Conservation (phyloP, 441 rosid genomes). For the Mallotus repandus region DNA sequence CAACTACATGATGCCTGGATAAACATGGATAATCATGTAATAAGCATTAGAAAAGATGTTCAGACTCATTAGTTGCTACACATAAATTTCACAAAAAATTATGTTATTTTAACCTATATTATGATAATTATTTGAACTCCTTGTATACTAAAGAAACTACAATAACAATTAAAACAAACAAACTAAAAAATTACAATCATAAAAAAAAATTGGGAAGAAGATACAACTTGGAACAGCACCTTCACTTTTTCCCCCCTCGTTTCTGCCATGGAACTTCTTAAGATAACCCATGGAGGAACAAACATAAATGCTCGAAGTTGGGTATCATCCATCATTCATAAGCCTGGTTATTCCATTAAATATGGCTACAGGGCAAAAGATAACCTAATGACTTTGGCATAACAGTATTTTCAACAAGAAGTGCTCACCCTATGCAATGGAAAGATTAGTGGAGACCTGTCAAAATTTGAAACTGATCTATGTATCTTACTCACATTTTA, state of each 20-base stretch:
- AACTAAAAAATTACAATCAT: too few relatives aligned
- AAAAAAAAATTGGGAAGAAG: too few relatives aligned
- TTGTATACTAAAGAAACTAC: too few relatives aligned
- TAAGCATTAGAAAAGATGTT: too few relatives aligned
- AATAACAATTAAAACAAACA: too few relatives aligned
- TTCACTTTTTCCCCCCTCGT: not conserved
- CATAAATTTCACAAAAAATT: too few relatives aligned
- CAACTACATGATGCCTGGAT: too few relatives aligned
- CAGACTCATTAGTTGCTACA: too few relatives aligned
- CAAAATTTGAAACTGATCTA: slow-evolving; percentile 5
- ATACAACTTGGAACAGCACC: not conserved
- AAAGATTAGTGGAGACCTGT: not conserved
- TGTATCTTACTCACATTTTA: not conserved
- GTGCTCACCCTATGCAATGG: not conserved
- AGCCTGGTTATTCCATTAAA: not conserved
- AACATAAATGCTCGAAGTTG: not conserved
- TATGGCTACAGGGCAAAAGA: not conserved
- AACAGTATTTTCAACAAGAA: not conserved
- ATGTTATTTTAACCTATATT: too few relatives aligned
- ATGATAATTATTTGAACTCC: too few relatives aligned
- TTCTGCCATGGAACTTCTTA: not conserved
- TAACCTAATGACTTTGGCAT: not conserved
- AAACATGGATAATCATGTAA: too few relatives aligned
- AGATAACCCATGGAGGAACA: not conserved
- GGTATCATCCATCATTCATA: not conserved